Conservation (phyloP, 148 eudicot genomes). For the Oxyria digyna region DNA sequence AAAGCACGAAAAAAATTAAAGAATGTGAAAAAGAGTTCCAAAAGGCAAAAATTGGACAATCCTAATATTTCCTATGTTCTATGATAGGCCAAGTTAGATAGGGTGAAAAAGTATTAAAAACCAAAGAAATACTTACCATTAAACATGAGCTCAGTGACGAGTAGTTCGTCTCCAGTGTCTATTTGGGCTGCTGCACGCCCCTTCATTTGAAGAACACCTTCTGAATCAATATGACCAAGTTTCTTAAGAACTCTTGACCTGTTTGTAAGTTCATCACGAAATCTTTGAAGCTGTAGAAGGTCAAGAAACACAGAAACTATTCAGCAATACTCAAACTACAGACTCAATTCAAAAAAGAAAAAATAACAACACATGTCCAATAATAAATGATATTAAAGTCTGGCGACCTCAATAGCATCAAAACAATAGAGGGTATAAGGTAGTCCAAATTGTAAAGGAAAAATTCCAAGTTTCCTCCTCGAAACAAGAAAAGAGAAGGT, state of each 20-base stretch:
- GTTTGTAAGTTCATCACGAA: conserved; percentile 90
- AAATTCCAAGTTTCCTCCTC: not conserved
- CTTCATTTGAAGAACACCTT: conserved; percentile 86
- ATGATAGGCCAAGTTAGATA: no score
- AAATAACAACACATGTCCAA: not conserved
- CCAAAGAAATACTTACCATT: conserved; percentile 45
- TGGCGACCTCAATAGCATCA: no score
- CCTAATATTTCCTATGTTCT: not conserved
- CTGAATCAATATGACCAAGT: conserved; percentile 95
- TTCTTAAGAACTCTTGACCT: conserved; percentile 88
- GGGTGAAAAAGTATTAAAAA: not conserved
- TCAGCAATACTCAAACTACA: not conserved
- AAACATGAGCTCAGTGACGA: conserved; percentile 93
- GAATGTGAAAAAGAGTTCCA: not conserved
- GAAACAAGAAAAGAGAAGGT: not conserved
- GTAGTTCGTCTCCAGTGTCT: conserved; percentile 95
- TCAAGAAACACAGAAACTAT: conserved; percentile 6
- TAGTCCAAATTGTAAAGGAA: not conserved
- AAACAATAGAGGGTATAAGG: not conserved
- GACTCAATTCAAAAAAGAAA: not conserved
- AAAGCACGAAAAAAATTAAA: not conserved
- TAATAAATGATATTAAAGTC: no score
- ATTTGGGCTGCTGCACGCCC: conserved; percentile 90
- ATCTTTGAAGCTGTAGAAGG: conserved; percentile 79
- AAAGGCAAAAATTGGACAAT: not conserved